Base-by-base conservation (phyloP, 2,329 filamentous ascomycete species). In the Fusarium dlaminii region DNA sequence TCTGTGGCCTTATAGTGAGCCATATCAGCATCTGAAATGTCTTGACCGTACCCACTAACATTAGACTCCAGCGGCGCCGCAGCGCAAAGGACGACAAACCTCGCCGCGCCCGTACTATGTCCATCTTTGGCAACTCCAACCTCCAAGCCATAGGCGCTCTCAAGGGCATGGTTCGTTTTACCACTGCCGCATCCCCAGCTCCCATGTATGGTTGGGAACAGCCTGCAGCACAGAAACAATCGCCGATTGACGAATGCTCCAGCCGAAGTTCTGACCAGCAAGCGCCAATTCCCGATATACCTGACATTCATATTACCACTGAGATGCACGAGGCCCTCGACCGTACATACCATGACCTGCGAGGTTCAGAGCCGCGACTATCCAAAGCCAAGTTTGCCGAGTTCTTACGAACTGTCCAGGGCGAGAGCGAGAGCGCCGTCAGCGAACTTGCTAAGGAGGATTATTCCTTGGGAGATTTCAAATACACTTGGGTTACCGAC, bases 401-500 rank as follows among this genome's bases (percentile, higher is more conserved):
- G 9, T 92, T 91, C 78, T 79, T 92, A n/a, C 80, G 82, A 40
- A 77, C 80, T 3, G 82, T 82, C 4, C 90, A 91, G 75, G 85
- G 85, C 37, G 86, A 89, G 62, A 55, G 69, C 18, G 68, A 75
- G 63, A 52, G 68, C 20, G 68, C 75, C 10, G 74, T 83, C 8
- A 72, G 78, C 10, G 29, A 60, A 29, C 77, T 85, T 18, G 75
- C 81, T 22, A 81, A 84, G 46, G 83, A 87, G 8, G 76, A 75
- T 5, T 90, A 88, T 77, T 80, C 73, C 8, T 81, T 85, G 22
- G 83, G 85, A 46, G 84, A 88, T 40, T 90, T 90, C 66, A 82
- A 89, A 30, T 86, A 84, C 72, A 79, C 83, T 27, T 88, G 86
- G 86, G 83, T 82, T 74, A 80, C 82, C 46, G 74, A 80, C 12